A percentile compares a stretch with the other conserved stretches of the same genome.
Conservation (phyloP, 164 flowering plant species). For the Akebia trifoliata region DNA sequence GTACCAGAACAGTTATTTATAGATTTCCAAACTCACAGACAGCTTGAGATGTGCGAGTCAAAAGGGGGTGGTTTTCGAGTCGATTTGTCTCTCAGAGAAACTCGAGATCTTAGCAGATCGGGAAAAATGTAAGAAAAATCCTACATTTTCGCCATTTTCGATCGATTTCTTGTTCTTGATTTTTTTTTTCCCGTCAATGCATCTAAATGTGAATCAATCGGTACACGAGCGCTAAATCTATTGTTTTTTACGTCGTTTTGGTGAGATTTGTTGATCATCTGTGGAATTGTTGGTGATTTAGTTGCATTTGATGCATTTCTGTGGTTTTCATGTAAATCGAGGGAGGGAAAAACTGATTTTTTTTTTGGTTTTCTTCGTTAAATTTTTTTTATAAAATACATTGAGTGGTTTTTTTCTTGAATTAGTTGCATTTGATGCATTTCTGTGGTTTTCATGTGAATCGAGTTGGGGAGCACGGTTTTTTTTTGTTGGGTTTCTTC, state of each 20-base stretch:
- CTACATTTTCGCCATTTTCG: constrained; percentile 3
- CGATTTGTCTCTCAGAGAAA: background rate
- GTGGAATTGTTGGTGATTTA: background rate
- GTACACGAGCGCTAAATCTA: background rate
- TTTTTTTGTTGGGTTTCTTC: no score
- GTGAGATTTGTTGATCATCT: constrained; percentile 4
- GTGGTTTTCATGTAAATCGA: constrained; percentile 1
- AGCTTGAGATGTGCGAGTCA: no score
- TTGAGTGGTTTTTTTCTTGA: no score
- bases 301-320: background rate
- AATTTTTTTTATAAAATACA: background rate
- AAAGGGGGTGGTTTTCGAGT: background rate
- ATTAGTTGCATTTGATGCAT: background rate
- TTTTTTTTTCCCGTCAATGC: background rate
- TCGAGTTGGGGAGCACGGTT: background rate
- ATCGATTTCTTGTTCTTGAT: constrained; percentile 10
- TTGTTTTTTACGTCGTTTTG: background rate
- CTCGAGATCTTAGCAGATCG: constrained; percentile 33
- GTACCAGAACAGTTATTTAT: constrained; percentile 3
- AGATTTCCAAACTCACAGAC: background rate
- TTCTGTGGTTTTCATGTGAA: background rate
- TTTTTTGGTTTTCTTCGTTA: constrained; percentile 3
- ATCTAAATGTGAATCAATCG: constrained; percentile 22
- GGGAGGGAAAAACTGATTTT: background rate
- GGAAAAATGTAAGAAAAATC: constrained; percentile 24